phyloP scores from a whole-genome alignment of 1,284 basidiomycete genomes.

The Tremellales sp. region DNA sequence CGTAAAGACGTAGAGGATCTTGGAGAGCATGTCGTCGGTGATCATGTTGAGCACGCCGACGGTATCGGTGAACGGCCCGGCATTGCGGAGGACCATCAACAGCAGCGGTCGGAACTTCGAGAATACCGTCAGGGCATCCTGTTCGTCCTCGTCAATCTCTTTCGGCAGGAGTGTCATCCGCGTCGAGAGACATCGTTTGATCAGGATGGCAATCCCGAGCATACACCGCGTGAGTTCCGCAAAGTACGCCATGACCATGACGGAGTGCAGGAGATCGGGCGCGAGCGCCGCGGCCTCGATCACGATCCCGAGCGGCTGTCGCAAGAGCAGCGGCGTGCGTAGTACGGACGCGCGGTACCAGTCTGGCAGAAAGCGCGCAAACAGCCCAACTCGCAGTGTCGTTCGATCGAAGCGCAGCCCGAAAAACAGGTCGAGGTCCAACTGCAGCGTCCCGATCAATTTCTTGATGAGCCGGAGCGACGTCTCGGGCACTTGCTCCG shows the following conservation, averaged over 20 bases:
- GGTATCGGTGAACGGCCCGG: conserved; percentile 39
- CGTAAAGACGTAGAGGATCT: conserved; percentile 81
- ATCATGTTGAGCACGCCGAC: conserved; percentile 35
- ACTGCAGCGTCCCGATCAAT: conserved; percentile 60
- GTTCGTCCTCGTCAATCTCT: conserved; percentile 26
- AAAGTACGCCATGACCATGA: conserved; percentile 80
- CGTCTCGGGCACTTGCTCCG: conserved; percentile 71
- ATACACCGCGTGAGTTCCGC: conserved; percentile 79
- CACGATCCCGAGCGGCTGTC: conserved; percentile 81
- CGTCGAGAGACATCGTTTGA: conserved; percentile 39
- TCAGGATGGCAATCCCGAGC: conserved; percentile 60
- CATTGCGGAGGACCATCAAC: conserved; percentile 48
- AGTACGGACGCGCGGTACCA: conserved; percentile 73
- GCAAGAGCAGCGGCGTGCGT: conserved; percentile 73
- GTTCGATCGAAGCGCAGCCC: conserved; percentile 57
- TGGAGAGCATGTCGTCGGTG: conserved; percentile 59
- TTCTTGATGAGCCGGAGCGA: conserved; percentile 73
- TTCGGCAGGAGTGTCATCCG: conserved; percentile 53
- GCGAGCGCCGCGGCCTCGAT: conserved; percentile 83
- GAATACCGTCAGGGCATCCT: conserved; percentile 35
- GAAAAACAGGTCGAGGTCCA: conserved; percentile 46
- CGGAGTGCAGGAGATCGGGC: conserved; percentile 79
- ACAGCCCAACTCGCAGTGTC: conserved; percentile 70
- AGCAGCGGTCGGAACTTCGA: conserved; percentile 34
- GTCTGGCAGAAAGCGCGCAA: conserved; percentile 80